Evolutionary conservation across 371 early-diverging fungal species (phyloP).

Genomic region (Mortierella sp.): DNA sequence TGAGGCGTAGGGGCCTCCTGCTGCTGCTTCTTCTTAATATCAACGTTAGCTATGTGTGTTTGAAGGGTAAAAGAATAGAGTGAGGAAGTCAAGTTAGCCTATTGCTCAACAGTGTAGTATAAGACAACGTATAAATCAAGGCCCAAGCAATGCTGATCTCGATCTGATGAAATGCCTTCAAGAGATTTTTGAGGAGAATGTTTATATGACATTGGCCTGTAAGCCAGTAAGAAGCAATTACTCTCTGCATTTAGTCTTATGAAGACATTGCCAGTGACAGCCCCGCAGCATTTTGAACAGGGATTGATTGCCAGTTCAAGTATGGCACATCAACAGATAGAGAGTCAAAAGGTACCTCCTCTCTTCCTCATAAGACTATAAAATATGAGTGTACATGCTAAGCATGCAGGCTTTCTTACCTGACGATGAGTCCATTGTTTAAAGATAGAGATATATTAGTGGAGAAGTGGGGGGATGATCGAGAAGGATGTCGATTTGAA

Average conservation of each 20-base stretch:
- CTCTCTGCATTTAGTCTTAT: too few species aligned
- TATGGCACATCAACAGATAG: not conserved
- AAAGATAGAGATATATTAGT: conserved; percentile 8
- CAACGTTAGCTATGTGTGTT: conserved; percentile 46
- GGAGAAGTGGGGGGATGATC: conserved; percentile 20
- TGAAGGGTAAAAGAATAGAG: not conserved
- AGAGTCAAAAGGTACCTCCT: not conserved
- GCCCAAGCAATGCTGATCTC: not conserved
- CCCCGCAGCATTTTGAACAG: too few species aligned
- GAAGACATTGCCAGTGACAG: too few species aligned
- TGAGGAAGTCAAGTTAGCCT: not conserved
- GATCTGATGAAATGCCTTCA: not conserved
- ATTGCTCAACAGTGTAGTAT: not conserved
- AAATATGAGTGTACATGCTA: not conserved
- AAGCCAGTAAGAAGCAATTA: not conserved
- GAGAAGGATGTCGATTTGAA: conserved; percentile 6
- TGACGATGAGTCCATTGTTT: conserved; percentile 38
- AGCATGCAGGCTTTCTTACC: conserved; percentile 9
- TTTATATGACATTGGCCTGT: not conserved
- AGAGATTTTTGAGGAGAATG: not conserved
- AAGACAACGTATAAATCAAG: not conserved
- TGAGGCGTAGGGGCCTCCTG: conserved; percentile 80
- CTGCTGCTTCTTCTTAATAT: conserved; percentile 68
- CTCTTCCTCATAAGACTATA: too few species aligned
- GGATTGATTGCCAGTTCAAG: too few species aligned